phyloP scores from a whole-genome alignment of 257 asterid species.

The Scutellaria galericulata region DNA sequence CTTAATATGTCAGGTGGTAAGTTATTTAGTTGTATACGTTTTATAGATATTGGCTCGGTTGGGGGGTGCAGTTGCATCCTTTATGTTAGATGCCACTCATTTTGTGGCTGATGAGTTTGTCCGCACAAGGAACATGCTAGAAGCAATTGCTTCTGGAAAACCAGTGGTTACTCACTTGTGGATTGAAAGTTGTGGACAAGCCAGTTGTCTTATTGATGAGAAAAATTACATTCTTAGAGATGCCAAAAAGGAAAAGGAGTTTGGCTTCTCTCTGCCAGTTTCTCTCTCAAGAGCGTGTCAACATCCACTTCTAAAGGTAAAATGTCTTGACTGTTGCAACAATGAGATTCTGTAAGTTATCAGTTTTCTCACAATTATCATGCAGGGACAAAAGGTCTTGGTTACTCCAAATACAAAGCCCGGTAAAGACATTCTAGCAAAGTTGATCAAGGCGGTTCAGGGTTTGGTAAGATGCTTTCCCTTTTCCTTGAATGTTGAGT shows the following conservation, averaged over 20 bases:
- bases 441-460: constrained; percentile 83
- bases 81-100: constrained; percentile 88
- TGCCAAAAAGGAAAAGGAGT: constrained; percentile 80
- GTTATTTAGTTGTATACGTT: constrained; percentile 24
- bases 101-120: constrained; percentile 90
- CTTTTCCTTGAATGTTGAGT: constrained; percentile 1
- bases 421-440: constrained; percentile 72
- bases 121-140: constrained; percentile 92
- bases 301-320: constrained; percentile 85
- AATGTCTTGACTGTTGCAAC: constrained; percentile 14
- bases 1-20: constrained; percentile 6
- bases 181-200: constrained; percentile 92
- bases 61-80: constrained; percentile 74
- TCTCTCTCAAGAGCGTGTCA: constrained; percentile 78
- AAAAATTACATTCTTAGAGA: constrained; percentile 81
- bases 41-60: constrained; percentile 71
- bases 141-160: constrained; percentile 93
- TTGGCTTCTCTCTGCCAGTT: constrained; percentile 82
- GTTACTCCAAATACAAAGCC: constrained; percentile 95
- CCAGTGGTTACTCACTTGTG: constrained; percentile 88
- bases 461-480: constrained; percentile 69
- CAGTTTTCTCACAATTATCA: constrained; percentile 38
- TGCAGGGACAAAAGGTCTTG: constrained; percentile 83
- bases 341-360: constrained; percentile 17
- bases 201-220: constrained; percentile 81